These are phyloP conservation scores for Thalassia testudinum DNA, from an alignment of 116 monocot genomes.

Conservation along the genomic window DNA sequence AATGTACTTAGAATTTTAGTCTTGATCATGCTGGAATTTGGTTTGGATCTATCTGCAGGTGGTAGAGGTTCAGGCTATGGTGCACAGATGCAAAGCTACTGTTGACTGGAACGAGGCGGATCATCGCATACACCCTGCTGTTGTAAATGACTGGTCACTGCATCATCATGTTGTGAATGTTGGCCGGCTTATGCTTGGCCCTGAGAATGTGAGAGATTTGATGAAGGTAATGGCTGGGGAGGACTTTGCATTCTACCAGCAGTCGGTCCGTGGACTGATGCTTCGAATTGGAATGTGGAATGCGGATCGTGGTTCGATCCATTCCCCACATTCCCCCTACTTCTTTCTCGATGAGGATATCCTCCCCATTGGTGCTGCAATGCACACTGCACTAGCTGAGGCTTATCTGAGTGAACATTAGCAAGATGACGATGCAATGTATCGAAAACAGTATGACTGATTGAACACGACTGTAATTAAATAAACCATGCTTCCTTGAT, in stretches of 20 bases:
- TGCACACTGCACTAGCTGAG: constrained; percentile 63
- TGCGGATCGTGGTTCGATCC: constrained; percentile 26
- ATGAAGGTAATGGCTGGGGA: constrained; percentile 80
- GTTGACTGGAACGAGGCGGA: constrained; percentile 41
- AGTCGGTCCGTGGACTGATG: constrained; percentile 62
- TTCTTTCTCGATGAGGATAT: constrained; percentile 78
- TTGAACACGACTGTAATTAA: no score
- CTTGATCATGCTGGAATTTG: no score
- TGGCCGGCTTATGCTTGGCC: constrained; percentile 44
- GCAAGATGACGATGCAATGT: not conserved
- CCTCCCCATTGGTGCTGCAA: constrained; percentile 75
- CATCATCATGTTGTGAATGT: constrained; percentile 46
- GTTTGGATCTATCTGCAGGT: constrained; percentile 25
- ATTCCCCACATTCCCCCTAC: constrained; percentile 45
- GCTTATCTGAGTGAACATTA: constrained; percentile 30
- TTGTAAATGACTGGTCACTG: constrained; percentile 42
- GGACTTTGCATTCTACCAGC: constrained; percentile 84
- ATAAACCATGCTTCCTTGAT: no score
- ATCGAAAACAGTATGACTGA: no score
- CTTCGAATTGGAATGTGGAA: constrained; percentile 50
- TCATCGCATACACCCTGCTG: constrained; percentile 47
- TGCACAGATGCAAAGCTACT: constrained; percentile 44
- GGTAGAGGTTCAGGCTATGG: constrained; percentile 44
- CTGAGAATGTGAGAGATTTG: constrained; percentile 32
- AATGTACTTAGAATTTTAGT: no score